Evolutionary conservation across 2,329 filamentous ascomycete species (phyloP).

Genomic region (Pseudogymnoascus sp.): DNA sequence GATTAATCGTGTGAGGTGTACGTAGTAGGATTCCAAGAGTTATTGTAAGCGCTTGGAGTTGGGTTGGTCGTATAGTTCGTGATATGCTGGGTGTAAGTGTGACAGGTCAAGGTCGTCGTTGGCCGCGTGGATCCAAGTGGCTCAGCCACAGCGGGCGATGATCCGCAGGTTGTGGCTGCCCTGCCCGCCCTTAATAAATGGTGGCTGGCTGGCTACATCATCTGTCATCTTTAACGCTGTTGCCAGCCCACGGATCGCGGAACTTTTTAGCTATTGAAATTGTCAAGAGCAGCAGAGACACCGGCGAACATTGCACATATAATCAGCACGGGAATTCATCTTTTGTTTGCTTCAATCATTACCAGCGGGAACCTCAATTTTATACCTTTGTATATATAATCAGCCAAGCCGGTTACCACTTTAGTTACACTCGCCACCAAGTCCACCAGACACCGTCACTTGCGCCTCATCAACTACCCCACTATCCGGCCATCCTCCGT

Average conservation of each 20-base stretch:
- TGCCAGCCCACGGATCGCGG: neutral
- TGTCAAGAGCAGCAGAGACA: neutral
- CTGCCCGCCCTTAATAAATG: neutral
- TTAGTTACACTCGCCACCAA: neutral
- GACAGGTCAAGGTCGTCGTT: conserved; percentile 1
- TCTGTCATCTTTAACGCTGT: conserved; percentile 4
- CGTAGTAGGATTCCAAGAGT: neutral
- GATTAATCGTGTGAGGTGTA: neutral
- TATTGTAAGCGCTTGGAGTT: neutral
- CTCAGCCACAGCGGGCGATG: conserved; percentile 2
- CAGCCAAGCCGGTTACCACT: conserved; percentile 7
- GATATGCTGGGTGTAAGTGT: neutral
- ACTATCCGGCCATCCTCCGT: neutral
- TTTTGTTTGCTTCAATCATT: neutral
- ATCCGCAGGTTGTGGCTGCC: neutral
- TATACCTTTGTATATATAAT: neutral
- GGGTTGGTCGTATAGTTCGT: neutral
- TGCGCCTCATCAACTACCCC: conserved; percentile 4
- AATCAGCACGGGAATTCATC: neutral
- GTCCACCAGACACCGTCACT: conserved; percentile 5
- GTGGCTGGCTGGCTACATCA: conserved; percentile 7
- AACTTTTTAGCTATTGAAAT: neutral
- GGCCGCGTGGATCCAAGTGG: neutral
- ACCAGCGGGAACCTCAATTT: neutral
- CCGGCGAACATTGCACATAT: neutral